Percentiles rank a stretch among this genome's conserved stretches.
phyloP scores from a whole-genome alignment of 805 yeast species.

The Yamadazyma takamatsuzukensis region DNA sequence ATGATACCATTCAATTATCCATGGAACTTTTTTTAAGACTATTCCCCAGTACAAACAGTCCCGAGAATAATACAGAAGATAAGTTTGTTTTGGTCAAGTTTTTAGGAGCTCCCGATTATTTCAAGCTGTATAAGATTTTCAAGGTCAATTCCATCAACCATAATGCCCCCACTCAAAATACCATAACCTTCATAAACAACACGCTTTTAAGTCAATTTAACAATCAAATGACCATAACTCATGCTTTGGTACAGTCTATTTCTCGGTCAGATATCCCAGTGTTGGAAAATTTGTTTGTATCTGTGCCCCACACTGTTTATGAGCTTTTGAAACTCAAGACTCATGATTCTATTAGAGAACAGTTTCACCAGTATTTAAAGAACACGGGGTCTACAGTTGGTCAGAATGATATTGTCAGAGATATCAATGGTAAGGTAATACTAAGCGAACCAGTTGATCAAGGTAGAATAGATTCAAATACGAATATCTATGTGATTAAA shows the following conservation, averaged over 20 bases:
- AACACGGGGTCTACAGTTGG: conserved; percentile 26
- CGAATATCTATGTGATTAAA: conserved; percentile 55
- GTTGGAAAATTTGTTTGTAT: conserved; percentile 43
- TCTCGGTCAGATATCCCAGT: conserved; percentile 28
- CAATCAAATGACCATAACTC: conserved; percentile 40
- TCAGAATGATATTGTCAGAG: conserved; percentile 41
- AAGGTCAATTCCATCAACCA: conserved; percentile 31
- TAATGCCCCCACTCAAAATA: conserved; percentile 17
- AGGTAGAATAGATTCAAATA: conserved; percentile 47
- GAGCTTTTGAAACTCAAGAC: conserved; percentile 30
- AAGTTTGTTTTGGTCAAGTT: conserved; percentile 33
- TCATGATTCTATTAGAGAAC: conserved; percentile 28
- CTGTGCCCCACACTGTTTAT: conserved; percentile 43
- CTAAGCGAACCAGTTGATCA: conserved; percentile 74
- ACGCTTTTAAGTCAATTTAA: conserved; percentile 28
- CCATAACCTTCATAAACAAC: conserved; percentile 39
- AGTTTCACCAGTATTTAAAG: conserved; percentile 22
- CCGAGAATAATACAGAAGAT: conserved; percentile 3
- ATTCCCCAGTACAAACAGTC: conserved; percentile 21
- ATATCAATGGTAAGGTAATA: conserved; percentile 47
- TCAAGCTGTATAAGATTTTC: conserved; percentile 29
- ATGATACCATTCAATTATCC: conserved; percentile 30
- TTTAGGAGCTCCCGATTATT: conserved; percentile 37
- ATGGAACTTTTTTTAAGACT: conserved; percentile 29
- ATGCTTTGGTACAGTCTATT: conserved; percentile 35